phyloP scores from a whole-genome alignment of 1,139 yeast genomes.

The Saccharomyces pastorianus region DNA sequence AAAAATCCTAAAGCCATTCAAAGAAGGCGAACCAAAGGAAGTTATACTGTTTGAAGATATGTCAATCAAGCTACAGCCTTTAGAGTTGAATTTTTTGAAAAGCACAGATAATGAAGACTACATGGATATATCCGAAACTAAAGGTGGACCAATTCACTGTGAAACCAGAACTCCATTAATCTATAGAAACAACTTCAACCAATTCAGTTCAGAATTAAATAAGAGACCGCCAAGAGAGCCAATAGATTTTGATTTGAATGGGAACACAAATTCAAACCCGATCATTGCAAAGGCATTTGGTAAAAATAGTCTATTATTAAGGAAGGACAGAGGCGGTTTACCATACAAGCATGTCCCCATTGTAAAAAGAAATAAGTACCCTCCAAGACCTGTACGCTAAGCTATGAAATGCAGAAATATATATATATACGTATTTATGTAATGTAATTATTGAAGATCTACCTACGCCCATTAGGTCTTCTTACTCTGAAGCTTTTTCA shows the following conservation, averaged over 20 bases:
- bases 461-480: neutral
- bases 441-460: neutral
- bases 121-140: conserved; percentile 26
- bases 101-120: conserved; percentile 7
- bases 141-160: conserved; percentile 26
- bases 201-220: conserved; percentile 23
- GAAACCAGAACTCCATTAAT: conserved; percentile 20
- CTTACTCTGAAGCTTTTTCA: neutral
- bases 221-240: conserved; percentile 26
- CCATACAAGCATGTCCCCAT: conserved; percentile 31
- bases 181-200: conserved; percentile 22
- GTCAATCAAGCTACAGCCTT: conserved; percentile 1
- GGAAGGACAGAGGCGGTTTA: conserved; percentile 31
- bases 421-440: neutral
- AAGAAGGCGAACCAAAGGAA: conserved; percentile 32
- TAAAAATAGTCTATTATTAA: conserved; percentile 24
- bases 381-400: conserved; percentile 16
- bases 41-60: conserved; percentile 13
- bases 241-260: conserved; percentile 18
- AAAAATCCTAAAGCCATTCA: conserved; percentile 29
- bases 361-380: conserved; percentile 26
- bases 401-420: neutral
- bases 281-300: conserved; percentile 31
- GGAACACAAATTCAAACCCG: conserved; percentile 15
- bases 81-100: conserved; percentile 2